These are phyloP conservation scores for Pseudognaphalium luteoalbum DNA, from an alignment of 129 eudicot species.

Conservation along the genomic window DNA sequence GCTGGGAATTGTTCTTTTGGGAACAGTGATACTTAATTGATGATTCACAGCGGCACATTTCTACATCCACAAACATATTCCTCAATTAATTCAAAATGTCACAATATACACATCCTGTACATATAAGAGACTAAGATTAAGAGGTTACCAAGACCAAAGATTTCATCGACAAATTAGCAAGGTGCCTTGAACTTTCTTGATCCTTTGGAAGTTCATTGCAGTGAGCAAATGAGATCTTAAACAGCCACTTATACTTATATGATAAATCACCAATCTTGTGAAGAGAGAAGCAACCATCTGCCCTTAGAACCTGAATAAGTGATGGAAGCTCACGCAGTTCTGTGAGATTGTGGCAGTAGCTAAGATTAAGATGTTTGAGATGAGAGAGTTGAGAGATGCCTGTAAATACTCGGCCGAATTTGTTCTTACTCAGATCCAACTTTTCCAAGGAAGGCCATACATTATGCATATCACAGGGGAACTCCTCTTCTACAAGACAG, in stretches of 20 bases:
- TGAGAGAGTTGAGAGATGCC: background rate
- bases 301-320: background rate
- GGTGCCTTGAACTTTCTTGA: background rate
- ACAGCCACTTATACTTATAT: background rate
- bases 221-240: background rate
- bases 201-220: background rate
- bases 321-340: slow-evolving; percentile 7
- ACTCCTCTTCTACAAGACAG: background rate
- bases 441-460: background rate
- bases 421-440: background rate
- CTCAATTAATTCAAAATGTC: background rate
- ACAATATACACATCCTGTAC: background rate
- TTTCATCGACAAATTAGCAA: background rate
- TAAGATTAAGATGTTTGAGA: background rate
- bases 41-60: background rate
- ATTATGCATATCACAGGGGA: background rate
- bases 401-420: background rate
- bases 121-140: background rate
- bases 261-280: slow-evolving; percentile 2
- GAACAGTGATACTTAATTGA: background rate
- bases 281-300: background rate
- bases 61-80: background rate
- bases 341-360: background rate
- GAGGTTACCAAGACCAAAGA: background rate
- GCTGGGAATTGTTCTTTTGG: background rate